These are phyloP conservation scores for Talaromyces atroroseus DNA, from an alignment of 2,329 filamentous ascomycete species.

Conservation along the genomic window DNA sequence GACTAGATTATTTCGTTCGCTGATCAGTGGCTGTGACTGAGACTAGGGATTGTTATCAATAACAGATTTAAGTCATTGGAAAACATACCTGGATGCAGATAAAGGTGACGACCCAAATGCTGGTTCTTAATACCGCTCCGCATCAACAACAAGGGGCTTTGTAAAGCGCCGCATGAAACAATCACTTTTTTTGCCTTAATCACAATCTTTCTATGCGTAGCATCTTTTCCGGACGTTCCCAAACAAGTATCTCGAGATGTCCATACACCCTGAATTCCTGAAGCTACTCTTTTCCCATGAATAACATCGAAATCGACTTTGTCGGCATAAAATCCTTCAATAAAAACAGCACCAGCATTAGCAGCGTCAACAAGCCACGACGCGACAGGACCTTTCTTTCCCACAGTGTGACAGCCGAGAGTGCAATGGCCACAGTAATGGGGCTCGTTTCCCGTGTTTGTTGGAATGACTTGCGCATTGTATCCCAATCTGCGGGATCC, in stretches of 20 bases:
- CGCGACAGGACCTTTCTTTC: constrained; percentile 73
- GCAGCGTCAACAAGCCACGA: constrained; percentile 76
- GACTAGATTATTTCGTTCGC: constrained; percentile 16
- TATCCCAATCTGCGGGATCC: constrained; percentile 70
- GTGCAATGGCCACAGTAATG: constrained; percentile 70
- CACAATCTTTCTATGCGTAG: constrained; percentile 56
- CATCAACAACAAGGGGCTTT: constrained; percentile 69
- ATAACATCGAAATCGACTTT: constrained; percentile 60
- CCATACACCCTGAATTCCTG: constrained; percentile 71
- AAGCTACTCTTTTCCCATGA: constrained; percentile 53
- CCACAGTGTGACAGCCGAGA: constrained; percentile 56
- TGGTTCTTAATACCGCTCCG: constrained; percentile 75
- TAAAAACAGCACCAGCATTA: constrained; percentile 68
- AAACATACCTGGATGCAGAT: constrained; percentile 68
- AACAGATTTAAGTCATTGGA: constrained; percentile 12
- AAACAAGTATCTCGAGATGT: constrained; percentile 62
- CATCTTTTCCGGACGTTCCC: constrained; percentile 47
- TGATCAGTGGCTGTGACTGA: background rate
- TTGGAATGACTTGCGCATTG: constrained; percentile 62
- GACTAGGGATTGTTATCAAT: background rate
- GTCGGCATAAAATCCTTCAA: constrained; percentile 74
- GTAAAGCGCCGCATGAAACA: constrained; percentile 68
- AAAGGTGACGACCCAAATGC: constrained; percentile 74
- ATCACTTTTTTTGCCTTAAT: constrained; percentile 78
- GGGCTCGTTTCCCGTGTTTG: constrained; percentile 68